These are phyloP conservation scores for Leccinum boreale DNA, from an alignment of 768 basidiomycete species.

Conservation along the genomic window DNA sequence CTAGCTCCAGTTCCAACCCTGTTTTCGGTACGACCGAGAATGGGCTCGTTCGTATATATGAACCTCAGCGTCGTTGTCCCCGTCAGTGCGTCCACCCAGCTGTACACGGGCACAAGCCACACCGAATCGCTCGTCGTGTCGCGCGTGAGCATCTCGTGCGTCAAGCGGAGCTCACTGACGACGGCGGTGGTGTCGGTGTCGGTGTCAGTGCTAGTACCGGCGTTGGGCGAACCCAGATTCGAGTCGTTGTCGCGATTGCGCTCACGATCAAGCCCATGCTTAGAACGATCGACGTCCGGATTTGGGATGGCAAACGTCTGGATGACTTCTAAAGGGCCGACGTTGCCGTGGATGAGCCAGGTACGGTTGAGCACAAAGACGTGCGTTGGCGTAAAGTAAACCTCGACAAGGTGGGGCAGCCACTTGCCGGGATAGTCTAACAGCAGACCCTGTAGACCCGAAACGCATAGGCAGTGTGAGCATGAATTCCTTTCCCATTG, in stretches of 20 bases:
- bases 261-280: not conserved
- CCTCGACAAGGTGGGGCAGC: slow-evolving; percentile 19
- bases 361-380: slow-evolving; percentile 16
- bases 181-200: not conserved
- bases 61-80: slow-evolving; percentile 20
- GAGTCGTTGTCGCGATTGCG: not conserved
- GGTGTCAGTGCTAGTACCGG: not conserved
- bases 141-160: slow-evolving; percentile 14
- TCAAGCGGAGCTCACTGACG: slow-evolving; percentile 19
- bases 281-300: not conserved
- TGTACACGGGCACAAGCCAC: slow-evolving; percentile 15
- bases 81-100: slow-evolving; percentile 6
- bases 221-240: not conserved
- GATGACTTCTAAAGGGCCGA: slow-evolving; percentile 15
- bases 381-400: slow-evolving; percentile 13
- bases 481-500: not conserved
- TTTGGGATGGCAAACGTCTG: slow-evolving; percentile 20
- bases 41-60: slow-evolving; percentile 10
- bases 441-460: slow-evolving; percentile 10
- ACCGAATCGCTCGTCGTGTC: not conserved
- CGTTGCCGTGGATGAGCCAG: slow-evolving; percentile 8
- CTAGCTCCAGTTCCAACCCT: not conserved
- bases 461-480: not conserved
- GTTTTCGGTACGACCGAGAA: not conserved
- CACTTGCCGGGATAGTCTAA: slow-evolving; percentile 17